Conservation (phyloP, 2,329 filamentous ascomycete species). For the Claviceps humidiphila region DNA sequence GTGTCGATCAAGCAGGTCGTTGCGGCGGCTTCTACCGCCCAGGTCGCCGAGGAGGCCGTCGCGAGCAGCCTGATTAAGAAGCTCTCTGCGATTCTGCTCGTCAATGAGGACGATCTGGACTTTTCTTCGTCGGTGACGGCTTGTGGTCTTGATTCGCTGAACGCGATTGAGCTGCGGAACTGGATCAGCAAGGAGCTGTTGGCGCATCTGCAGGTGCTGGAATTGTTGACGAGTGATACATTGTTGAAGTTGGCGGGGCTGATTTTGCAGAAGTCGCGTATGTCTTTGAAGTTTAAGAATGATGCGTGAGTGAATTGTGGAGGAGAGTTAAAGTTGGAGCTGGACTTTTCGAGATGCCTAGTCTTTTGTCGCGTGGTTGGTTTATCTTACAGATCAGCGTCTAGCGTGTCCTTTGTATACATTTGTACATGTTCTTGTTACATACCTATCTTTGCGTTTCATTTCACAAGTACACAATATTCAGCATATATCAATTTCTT, state of each 20-base stretch:
- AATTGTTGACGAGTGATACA: constrained; percentile 38
- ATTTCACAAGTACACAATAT: no score
- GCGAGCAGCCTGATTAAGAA: constrained; percentile 13
- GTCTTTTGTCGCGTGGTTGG: no score
- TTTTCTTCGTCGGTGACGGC: constrained; percentile 11
- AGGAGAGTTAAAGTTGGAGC: not conserved
- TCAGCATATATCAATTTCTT: no score
- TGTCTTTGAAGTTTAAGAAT: constrained; percentile 8
- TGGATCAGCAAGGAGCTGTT: constrained; percentile 32
- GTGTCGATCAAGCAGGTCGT: constrained; percentile 9
- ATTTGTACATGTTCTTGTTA: no score
- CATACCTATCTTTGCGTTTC: no score
- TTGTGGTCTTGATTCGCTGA: constrained; percentile 30
- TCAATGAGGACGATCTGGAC: constrained; percentile 8
- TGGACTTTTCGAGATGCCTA: not conserved
- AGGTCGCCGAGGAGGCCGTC: constrained; percentile 12
- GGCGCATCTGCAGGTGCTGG: constrained; percentile 37
- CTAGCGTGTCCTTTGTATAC: no score
- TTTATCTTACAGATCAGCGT: no score
- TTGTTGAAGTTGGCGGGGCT: constrained; percentile 12
- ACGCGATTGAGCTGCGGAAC: constrained; percentile 37
- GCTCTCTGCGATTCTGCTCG: constrained; percentile 22
- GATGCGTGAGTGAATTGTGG: not conserved
- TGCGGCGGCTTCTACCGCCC: not conserved
- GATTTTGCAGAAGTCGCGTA: constrained; percentile 15